Base-by-base conservation (phyloP, 2,329 filamentous ascomycete genomes). In the Stemphylium lycopersici region DNA sequence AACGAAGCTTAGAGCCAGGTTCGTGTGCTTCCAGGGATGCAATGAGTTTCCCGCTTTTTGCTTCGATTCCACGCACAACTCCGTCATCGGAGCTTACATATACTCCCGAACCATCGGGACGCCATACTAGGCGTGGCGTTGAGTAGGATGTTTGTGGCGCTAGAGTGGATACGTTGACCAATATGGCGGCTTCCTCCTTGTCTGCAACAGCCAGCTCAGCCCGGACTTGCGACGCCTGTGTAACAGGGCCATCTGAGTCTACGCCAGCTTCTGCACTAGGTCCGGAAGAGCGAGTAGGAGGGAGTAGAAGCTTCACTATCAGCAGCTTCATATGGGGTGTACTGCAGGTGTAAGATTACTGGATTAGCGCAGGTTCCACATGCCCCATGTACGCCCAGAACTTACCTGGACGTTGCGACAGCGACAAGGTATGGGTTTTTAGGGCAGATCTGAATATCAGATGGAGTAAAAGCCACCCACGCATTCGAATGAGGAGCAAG, bases 1-100 rank as follows among this genome's bases (percentile, higher is more conserved):
- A 84, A 26, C 85, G 72, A 20, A 87, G 79, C 66, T 87, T 87
- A 47, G 76, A 82, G 10, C 83, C 84, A 18, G 76, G 69, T 50
- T 85, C 83, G 70, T 87, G 84, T 2, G 79, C 83, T 44, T 76
- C 78, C 49, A 88, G 68, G 31, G 72, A 77, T 18, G 75, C 72
- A 22, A 82, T 70, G 2, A 87, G 73, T 68, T 84, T 87, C 6
- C 86, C 86, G 1, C 79, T 86, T 50, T 72, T 80, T 3, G 79
- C 76, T 67, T 88, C 85, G 6, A 88, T 74, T 1, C 85, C 86
- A 42, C 85, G 76, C 24, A 88, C 77, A 6, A 83, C 76, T 0
- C 86, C 86, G 67, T 88, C 86, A 62, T 88, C 86, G 3, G 84
- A 83, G 72, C 86, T 88, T 11, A 88, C 84, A 79, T 83, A 88